Percentiles rank a stretch among this genome's conserved stretches.
Conservation (phyloP, 805 yeast species). For the Groenewaldozyma tartarivorans region DNA sequence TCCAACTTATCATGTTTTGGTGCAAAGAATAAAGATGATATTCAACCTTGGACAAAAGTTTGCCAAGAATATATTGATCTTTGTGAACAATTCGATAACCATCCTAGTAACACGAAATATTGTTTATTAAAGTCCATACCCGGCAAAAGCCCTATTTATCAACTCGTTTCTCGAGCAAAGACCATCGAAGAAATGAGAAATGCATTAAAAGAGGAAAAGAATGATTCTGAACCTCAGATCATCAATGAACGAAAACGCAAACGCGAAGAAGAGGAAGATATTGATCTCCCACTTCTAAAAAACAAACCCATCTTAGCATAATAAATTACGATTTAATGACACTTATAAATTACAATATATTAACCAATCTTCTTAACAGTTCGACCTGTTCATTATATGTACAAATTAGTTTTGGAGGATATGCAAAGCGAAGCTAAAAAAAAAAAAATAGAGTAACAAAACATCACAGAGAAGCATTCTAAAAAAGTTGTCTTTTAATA, state of each 20-base stretch:
- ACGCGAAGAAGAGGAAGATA: no score
- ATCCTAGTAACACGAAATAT: constrained; percentile 68
- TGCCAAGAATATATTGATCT: constrained; percentile 47
- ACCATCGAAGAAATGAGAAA: constrained; percentile 21
- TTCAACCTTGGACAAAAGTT: constrained; percentile 45
- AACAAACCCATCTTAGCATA: no score
- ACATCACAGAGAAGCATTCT: background rate
- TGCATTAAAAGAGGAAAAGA: background rate
- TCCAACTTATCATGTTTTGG: constrained; percentile 69
- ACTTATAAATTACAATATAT: background rate
- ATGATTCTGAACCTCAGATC: background rate
- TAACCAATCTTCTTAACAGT: no score
- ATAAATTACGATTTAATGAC: constrained; percentile 1
- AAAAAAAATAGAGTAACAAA: background rate
- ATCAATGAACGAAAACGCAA: background rate
- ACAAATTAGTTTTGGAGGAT: no score
- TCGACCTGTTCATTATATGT: no score
- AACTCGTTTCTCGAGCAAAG: constrained; percentile 46
- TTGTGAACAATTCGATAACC: constrained; percentile 51
- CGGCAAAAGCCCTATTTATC: constrained; percentile 56
- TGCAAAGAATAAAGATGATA: constrained; percentile 18
- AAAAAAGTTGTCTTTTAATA: constrained; percentile 37
- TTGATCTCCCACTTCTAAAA: no score
- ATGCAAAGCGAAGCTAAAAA: constrained; percentile 1
- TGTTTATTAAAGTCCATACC: constrained; percentile 72